Evolutionary conservation across 2,329 filamentous ascomycete species (phyloP).

Genomic region (Fusarium sp.): DNA sequence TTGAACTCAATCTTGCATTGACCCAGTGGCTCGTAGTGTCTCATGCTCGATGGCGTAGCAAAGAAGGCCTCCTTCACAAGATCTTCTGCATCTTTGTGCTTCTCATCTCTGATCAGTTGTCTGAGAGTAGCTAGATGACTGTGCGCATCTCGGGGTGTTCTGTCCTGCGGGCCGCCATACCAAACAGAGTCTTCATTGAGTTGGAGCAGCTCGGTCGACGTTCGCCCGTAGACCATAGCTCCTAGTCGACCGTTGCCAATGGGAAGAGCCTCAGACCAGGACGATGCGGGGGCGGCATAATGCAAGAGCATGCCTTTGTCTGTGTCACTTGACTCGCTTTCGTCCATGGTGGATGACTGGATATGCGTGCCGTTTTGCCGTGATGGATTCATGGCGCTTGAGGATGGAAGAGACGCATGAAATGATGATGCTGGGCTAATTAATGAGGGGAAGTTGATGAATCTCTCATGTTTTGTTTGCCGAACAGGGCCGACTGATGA

Average conservation of each 20-base stretch:
- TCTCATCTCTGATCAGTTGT: slow-evolving; percentile 39
- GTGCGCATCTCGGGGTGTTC: slow-evolving; percentile 52
- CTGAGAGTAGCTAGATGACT: slow-evolving; percentile 34
- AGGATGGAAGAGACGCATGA: neutral
- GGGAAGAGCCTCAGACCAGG: slow-evolving; percentile 54
- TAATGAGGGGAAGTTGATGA: slow-evolving; percentile 8
- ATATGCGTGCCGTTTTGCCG: neutral
- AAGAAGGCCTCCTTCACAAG: slow-evolving; percentile 42
- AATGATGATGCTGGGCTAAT: neutral
- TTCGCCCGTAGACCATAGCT: slow-evolving; percentile 58
- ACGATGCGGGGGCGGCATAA: slow-evolving; percentile 40
- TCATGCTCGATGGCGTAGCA: slow-evolving; percentile 41
- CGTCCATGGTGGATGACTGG: slow-evolving; percentile 8
- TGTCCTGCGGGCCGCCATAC: slow-evolving; percentile 59
- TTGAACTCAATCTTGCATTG: slow-evolving; percentile 54
- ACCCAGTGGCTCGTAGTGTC: slow-evolving; percentile 50
- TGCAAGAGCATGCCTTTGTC: slow-evolving; percentile 35
- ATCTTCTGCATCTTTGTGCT: slow-evolving; percentile 41
- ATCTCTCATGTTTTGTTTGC: neutral
- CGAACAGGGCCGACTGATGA: slow-evolving; percentile 1
- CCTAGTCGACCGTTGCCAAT: slow-evolving; percentile 61
- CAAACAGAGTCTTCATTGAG: slow-evolving; percentile 63
- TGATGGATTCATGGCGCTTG: neutral
- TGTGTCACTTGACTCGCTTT: neutral
- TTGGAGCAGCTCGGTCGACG: slow-evolving; percentile 54